Evolutionary conservation across 176 grass and related monocot species (phyloP).

Genomic region (Avena atlantica): DNA sequence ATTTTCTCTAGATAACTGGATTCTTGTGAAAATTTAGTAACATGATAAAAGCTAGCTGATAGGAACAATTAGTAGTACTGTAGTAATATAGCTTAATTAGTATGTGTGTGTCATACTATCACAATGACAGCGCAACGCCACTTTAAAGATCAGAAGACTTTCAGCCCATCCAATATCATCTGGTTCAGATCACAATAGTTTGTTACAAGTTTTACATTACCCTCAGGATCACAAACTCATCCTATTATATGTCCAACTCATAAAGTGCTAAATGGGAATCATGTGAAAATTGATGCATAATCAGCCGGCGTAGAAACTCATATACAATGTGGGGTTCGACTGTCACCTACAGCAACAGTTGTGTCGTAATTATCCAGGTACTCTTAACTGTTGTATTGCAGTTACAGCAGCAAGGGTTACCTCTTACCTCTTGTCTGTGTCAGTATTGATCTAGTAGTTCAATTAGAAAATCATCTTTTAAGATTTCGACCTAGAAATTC

Average conservation of each 20-base stretch:
- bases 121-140: not conserved
- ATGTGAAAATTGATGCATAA: not conserved
- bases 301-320: not conserved
- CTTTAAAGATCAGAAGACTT: not conserved
- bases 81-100: conserved; percentile 25
- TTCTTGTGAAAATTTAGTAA: conserved; percentile 4
- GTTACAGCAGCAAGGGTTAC: not conserved
- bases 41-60: not conserved
- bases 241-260: conserved; percentile 6
- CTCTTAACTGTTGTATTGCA: not conserved
- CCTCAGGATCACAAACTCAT: not conserved
- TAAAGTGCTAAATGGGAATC: not conserved
- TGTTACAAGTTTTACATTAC: not conserved
- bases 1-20: not conserved
- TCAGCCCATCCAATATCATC: conserved; percentile 8
- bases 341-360: not conserved
- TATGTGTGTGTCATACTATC: not conserved
- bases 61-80: not conserved
- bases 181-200: conserved; percentile 23
- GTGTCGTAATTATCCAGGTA: no score
- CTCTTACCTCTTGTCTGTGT: not conserved
- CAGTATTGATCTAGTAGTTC: not conserved
- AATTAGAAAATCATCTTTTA: not conserved
- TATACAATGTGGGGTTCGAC: not conserved
- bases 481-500: not conserved